Evolutionary conservation across 2,329 filamentous ascomycete genomes (phyloP).

Genomic region (Ophiognomonia clavigignenti-juglandacearum): DNA sequence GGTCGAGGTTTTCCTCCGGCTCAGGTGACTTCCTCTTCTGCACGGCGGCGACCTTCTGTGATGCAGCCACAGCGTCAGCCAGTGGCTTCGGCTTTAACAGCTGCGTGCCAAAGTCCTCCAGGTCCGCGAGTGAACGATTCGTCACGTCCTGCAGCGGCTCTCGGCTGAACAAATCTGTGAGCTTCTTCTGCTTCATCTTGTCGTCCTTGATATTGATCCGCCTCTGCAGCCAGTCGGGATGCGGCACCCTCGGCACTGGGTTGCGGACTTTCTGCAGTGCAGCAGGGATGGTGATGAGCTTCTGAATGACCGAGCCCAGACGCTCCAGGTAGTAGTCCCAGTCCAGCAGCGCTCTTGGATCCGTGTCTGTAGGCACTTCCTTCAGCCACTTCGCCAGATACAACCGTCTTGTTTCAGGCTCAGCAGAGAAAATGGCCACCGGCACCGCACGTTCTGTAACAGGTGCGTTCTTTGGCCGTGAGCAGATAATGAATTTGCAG

Average conservation of each 20-base stretch:
- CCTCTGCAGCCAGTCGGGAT: slow-evolving; percentile 94
- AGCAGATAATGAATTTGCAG: slow-evolving; percentile 98
- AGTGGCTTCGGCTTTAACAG: slow-evolving; percentile 62
- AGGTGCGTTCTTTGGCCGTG: slow-evolving; percentile 78
- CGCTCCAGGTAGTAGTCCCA: slow-evolving; percentile 98
- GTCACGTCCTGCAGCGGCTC: slow-evolving; percentile 69
- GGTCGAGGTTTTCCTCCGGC: slow-evolving; percentile 63
- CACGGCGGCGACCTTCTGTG: slow-evolving; percentile 47
- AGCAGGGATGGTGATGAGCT: slow-evolving; percentile 96
- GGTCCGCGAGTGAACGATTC: slow-evolving; percentile 59
- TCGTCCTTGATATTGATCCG: slow-evolving; percentile 95
- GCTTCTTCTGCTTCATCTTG: slow-evolving; percentile 96
- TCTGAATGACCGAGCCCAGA: slow-evolving; percentile 95
- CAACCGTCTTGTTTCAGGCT: slow-evolving; percentile 78
- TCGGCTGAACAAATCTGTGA: slow-evolving; percentile 85
- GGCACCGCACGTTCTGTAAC: slow-evolving; percentile 93
- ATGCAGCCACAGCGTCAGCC: slow-evolving; percentile 46
- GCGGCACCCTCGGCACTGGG: slow-evolving; percentile 85
- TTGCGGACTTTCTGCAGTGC: slow-evolving; percentile 93
- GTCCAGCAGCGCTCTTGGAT: slow-evolving; percentile 84
- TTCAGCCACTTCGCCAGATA: slow-evolving; percentile 95
- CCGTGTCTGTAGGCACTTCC: slow-evolving; percentile 86
- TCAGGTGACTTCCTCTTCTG: slow-evolving; percentile 74
- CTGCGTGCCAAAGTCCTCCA: slow-evolving; percentile 76
- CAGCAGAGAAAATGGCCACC: slow-evolving; percentile 94